Conservation (phyloP, 208 protist genomes). For the Phytomonas sp. region DNA sequence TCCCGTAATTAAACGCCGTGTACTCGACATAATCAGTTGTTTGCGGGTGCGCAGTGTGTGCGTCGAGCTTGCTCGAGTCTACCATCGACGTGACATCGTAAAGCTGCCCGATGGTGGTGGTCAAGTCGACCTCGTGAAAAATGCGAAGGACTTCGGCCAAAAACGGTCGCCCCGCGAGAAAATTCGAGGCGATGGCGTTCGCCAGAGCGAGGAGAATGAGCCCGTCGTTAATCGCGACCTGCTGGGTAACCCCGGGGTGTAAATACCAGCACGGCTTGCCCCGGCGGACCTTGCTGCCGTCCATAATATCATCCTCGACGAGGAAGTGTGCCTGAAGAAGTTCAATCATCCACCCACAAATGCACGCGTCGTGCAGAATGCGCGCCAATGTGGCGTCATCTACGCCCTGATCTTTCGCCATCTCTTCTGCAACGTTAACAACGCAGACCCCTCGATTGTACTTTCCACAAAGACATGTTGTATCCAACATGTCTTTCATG, state of each 20-base stretch:
- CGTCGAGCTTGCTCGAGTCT: constrained; percentile 85
- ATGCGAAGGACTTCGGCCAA: constrained; percentile 86
- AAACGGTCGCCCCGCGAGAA: constrained; percentile 79
- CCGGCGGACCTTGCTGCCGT: constrained; percentile 90
- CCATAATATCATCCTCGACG: constrained; percentile 97
- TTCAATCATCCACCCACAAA: constrained; percentile 93
- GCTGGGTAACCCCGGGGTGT: constrained; percentile 78
- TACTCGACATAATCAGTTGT: constrained; percentile 82
- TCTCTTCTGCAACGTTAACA: constrained; percentile 57
- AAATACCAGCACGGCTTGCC: constrained; percentile 95
- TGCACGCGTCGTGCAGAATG: constrained; percentile 75
- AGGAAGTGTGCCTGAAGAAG: constrained; percentile 96
- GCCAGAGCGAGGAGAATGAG: constrained; percentile 92
- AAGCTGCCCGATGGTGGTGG: constrained; percentile 94
- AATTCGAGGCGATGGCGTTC: constrained; percentile 88
- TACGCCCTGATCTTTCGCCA: constrained; percentile 39
- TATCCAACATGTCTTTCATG: constrained; percentile 79
- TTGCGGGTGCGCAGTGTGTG: constrained; percentile 43
- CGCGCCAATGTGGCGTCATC: constrained; percentile 36
- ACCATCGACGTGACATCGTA: constrained; percentile 92
- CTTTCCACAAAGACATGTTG: constrained; percentile 82
- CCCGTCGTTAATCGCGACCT: constrained; percentile 94
- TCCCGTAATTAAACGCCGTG: constrained; percentile 81
- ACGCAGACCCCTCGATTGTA: constrained; percentile 87
- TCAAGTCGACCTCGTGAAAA: constrained; percentile 88